Evolutionary conservation across 176 grass and related monocot species (phyloP), one percentile per base, ranked within the genome.

Genomic region (Juncus effusus): DNA sequence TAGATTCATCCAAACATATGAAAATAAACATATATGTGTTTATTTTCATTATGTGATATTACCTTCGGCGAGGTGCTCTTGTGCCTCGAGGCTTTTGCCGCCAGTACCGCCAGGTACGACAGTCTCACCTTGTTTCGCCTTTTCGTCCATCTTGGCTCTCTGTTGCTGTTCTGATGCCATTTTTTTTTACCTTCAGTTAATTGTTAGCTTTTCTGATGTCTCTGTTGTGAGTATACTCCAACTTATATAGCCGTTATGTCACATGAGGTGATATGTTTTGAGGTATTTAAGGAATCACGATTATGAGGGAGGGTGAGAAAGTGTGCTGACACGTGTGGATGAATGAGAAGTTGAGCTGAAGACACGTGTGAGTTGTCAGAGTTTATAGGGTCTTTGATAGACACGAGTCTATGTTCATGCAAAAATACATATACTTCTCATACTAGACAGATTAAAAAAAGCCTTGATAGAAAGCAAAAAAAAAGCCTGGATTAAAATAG

Each of bases 31-130:
- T 47, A 45, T 45, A 47, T 47, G 10, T 49, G 10, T 47, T 4
- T 45, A 73, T 42, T 5, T 58, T 16, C 14, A 59, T 38, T 3
- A 16, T 28, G 19, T 28, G 19, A 28, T 28, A 28, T 47, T 39
- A 74, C 72, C 79, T 76, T 81, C 79, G 3, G 79, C 79, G 0
- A 81, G 64, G 44, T 81, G 79, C 4, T 81, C 72, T 44, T 81
- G 79, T 7, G 79, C 79, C 44, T 76, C 72, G 6, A 81, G 79
- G 63, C 72, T 81, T 53, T 81, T 81, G 13, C 70, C 79, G 28
- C 79, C 71, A 3, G 79, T 81, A n/a, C 79, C 79, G 3, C 79
- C 79, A 2, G 72, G 72, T 3, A 81, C 55, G 2, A 81, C 72
- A 1, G 79, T 81, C 72, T 76, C 62, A 13, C 79, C 72, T 38